Evolutionary conservation across 1,284 basidiomycete species (phyloP).

Genomic region (Apiotrichum akiyoshidainum): DNA sequence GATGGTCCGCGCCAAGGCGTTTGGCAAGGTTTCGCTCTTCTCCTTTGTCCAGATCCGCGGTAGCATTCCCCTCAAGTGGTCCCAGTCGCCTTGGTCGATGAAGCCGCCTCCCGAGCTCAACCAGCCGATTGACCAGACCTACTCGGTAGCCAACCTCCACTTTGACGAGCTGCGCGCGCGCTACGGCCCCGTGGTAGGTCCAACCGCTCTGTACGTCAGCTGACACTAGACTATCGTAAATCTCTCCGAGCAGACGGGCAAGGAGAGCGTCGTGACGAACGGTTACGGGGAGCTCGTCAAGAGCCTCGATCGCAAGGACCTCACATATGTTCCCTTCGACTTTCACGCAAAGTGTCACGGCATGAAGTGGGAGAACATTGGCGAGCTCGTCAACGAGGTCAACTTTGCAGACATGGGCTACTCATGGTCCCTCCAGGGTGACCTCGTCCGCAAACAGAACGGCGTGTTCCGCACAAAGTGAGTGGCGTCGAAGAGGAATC

Average conservation of each 20-base stretch:
- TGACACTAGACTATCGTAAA: conserved; percentile 71
- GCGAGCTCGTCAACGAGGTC: conserved; percentile 67
- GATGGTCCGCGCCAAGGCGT: conserved; percentile 65
- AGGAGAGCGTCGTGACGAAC: conserved; percentile 74
- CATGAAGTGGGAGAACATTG: conserved; percentile 76
- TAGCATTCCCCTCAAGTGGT: conserved; percentile 87
- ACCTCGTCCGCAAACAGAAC: conserved; percentile 71
- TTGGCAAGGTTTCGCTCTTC: conserved; percentile 70
- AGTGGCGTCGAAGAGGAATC: too few relatives aligned
- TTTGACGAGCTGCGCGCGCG: conserved; percentile 63
- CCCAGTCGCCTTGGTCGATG: conserved; percentile 65
- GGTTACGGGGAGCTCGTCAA: conserved; percentile 71
- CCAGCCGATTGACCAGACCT: conserved; percentile 68
- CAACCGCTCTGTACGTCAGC: neutral
- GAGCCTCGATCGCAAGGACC: conserved; percentile 59
- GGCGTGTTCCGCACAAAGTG: conserved; percentile 67
- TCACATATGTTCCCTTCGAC: conserved; percentile 70
- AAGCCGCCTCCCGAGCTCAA: conserved; percentile 86
- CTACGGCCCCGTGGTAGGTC: conserved; percentile 72
- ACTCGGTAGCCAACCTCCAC: conserved; percentile 69
- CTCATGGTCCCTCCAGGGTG: conserved; percentile 74
- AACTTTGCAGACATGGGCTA: conserved; percentile 81
- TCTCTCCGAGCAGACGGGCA: conserved; percentile 84
- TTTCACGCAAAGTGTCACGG: conserved; percentile 74
- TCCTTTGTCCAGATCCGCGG: conserved; percentile 85